Percentiles rank a stretch among this genome's conserved stretches.
Conservation (phyloP, 2,329 filamentous ascomycete genomes). For the Colletotrichum camelliae region DNA sequence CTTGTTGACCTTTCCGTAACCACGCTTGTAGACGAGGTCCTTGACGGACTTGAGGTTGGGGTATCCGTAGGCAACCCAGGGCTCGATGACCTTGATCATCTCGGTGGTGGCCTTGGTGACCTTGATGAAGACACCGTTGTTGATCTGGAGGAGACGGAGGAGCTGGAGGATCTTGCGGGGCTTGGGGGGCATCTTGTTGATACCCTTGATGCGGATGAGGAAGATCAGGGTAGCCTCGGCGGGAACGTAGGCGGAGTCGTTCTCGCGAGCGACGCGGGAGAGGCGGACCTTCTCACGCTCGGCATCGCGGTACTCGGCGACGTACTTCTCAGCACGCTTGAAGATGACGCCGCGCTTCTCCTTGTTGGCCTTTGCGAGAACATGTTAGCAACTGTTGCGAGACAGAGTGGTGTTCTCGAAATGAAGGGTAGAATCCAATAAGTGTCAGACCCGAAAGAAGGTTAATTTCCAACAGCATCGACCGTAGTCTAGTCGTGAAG, state of each 20-base stretch:
- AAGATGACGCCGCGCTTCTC: slow-evolving; percentile 99
- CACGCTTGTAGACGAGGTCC: slow-evolving; percentile 99
- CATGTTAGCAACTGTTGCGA: not conserved
- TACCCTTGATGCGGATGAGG: slow-evolving; percentile 99
- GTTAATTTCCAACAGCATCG: slow-evolving; percentile 97
- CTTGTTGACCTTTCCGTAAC: slow-evolving; percentile 99
- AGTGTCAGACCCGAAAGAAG: slow-evolving; percentile 99
- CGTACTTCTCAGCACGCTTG: slow-evolving; percentile 99
- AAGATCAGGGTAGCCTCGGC: slow-evolving; percentile 97
- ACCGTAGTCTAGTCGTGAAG: slow-evolving; percentile 91
- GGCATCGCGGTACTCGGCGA: slow-evolving; percentile 98
- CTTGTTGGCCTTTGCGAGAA: slow-evolving; percentile 80
- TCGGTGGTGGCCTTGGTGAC: slow-evolving; percentile 97
- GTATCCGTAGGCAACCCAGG: slow-evolving; percentile 99
- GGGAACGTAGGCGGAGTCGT: slow-evolving; percentile 92
- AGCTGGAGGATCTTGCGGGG: slow-evolving; percentile 99
- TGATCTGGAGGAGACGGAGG: slow-evolving; percentile 99
- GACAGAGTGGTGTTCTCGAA: slow-evolving; percentile 19
- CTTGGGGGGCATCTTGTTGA: slow-evolving; percentile 99
- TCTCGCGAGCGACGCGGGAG: slow-evolving; percentile 84
- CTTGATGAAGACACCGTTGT: slow-evolving; percentile 98
- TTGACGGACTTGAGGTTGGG: slow-evolving; percentile 99
- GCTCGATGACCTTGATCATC: slow-evolving; percentile 99
- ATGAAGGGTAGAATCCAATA: slow-evolving; percentile 34
- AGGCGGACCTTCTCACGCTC: slow-evolving; percentile 99